These are phyloP conservation scores for Metschnikowia anglica DNA, from an alignment of 805 yeast species.

Conservation along the genomic window DNA sequence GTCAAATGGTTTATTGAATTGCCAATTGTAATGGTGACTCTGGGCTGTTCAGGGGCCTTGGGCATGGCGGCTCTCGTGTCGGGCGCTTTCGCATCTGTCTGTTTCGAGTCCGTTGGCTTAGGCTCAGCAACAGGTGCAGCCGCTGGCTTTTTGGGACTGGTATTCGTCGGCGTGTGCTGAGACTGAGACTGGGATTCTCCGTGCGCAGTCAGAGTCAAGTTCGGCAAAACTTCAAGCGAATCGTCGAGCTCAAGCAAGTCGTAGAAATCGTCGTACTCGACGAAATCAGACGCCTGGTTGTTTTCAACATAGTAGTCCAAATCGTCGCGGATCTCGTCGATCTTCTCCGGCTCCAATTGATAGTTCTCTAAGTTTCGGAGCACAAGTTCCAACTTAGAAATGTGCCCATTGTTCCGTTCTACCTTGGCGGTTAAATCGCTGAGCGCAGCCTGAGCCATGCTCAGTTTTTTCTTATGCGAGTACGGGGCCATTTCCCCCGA, in stretches of 20 bases:
- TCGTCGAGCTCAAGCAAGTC: constrained; percentile 78
- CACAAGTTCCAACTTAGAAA: constrained; percentile 72
- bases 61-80: background rate
- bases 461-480: constrained; percentile 49
- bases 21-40: constrained; percentile 10
- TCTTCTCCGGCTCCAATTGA: constrained; percentile 70
- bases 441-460: constrained; percentile 56
- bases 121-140: background rate
- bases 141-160: constrained; percentile 12
- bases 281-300: constrained; percentile 88
- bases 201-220: constrained; percentile 1
- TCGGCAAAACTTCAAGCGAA: constrained; percentile 11
- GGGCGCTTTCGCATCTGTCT: background rate
- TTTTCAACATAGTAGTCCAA: constrained; percentile 91
- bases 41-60: background rate
- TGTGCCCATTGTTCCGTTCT: constrained; percentile 78
- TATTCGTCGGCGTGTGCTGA: background rate
- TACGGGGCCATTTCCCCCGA: constrained; percentile 60
- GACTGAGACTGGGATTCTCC: background rate
- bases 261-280: constrained; percentile 90
- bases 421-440: constrained; percentile 61
- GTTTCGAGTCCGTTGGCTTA: background rate
- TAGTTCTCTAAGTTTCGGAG: constrained; percentile 71
- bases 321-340: constrained; percentile 80
- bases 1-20: constrained; percentile 4